Evolutionary conservation across 1,139 yeast species (phyloP).

Genomic region (Blastobotrys apis): DNA sequence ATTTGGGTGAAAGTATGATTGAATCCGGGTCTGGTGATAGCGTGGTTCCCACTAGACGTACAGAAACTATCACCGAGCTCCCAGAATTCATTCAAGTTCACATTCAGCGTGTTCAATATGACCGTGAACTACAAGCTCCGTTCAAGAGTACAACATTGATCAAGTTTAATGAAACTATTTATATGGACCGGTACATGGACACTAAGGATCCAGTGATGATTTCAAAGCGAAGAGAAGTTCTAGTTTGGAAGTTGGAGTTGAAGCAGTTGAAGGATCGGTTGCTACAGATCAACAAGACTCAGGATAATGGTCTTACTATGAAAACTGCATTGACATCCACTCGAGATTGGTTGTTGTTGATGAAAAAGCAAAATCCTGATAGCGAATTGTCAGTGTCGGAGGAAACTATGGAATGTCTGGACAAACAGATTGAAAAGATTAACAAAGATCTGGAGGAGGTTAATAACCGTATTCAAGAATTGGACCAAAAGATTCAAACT

Average conservation of each 20-base stretch:
- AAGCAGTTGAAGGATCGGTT: conserved; percentile 43
- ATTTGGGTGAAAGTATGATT: conserved; percentile 71
- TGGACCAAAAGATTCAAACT: conserved; percentile 47
- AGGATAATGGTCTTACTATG: conserved; percentile 26
- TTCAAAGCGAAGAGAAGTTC: conserved; percentile 53
- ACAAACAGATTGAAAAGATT: conserved; percentile 28
- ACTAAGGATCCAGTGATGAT: conserved; percentile 57
- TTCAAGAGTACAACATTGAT: conserved; percentile 80
- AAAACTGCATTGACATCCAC: conserved; percentile 44
- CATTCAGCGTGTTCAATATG: conserved; percentile 89
- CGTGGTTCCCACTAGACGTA: conserved; percentile 50
- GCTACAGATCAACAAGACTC: conserved; percentile 43
- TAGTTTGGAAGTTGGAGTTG: conserved; percentile 59
- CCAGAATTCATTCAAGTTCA: conserved; percentile 88
- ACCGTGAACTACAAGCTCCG: conserved; percentile 64
- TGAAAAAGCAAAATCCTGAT: conserved; percentile 14
- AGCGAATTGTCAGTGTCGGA: conserved; percentile 14
- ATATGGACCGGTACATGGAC: conserved; percentile 83
- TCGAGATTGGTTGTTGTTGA: conserved; percentile 47
- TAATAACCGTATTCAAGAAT: conserved; percentile 42
- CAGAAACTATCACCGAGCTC: conserved; percentile 61
- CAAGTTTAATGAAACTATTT: conserved; percentile 71
- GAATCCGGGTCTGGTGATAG: conserved; percentile 56
- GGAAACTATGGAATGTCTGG: conserved; percentile 14
- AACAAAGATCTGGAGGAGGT: conserved; percentile 31